Evolutionary conservation across 441 rosid genomes (phyloP), one percentile per base, ranked within the genome.

Genomic region (Brassica balearica): DNA sequence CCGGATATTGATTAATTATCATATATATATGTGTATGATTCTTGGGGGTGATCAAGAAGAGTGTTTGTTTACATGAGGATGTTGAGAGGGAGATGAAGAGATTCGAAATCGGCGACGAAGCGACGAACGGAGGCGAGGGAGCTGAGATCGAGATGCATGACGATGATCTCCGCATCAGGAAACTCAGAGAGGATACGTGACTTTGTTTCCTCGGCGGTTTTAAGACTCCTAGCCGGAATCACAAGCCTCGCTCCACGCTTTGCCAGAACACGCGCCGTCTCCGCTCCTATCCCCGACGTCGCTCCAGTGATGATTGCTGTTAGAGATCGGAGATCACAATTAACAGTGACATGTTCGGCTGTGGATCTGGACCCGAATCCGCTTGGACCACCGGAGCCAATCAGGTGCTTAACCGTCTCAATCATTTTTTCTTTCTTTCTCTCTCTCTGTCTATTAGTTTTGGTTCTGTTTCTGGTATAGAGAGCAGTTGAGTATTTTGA

Each of bases 261-360:
- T 0, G 94, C 94, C 64, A 94, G 68, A 23, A 89, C 95, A 11
- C 96, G 88, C 0, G 98, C 97, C 65, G 97, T 92, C 89, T 94
- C 98, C 6, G 91, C 94, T 75, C 98, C 98, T 3, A 94, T 94
- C 75, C 98, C 98, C 19, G 98, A 94, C 79, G 98, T 94, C 3
- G 96, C 96, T 12, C 98, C 98, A 38, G 98, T 95, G 85, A 95
- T 87, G 87, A 95, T 86, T 78, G 91, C 97, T 2, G 97, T 95
- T 62, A 89, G 14, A 65, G 87, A 85, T 38, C 87, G 80, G 55
- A 90, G 91, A 80, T 91, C 88, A 82, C 78, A 84, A 63, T 68
- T 56, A 2, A 43, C 75, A 1, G 97, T 89, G 32, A 90, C 98
- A 15, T 85, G 76, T 17, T 92, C 98, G 25, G 97, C 97, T 51